Evolutionary conservation across 192 early-diverging fungal species (phyloP).

Genomic region (Jimgerdemannia lactiflua): DNA sequence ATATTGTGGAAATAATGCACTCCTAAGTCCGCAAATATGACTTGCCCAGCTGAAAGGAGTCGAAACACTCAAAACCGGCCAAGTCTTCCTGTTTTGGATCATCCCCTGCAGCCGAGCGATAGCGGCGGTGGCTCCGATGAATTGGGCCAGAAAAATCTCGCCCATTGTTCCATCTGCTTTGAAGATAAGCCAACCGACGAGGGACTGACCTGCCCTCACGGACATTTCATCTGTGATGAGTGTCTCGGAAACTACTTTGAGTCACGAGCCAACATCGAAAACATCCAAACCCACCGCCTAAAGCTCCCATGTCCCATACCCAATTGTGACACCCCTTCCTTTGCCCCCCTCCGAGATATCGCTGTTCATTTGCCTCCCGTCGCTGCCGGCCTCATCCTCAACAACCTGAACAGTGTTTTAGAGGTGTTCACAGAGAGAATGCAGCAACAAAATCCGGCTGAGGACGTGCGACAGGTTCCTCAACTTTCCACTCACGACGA

Average conservation of each 20-base stretch:
- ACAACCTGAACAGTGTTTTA: not conserved
- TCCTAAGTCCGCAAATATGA: not conserved
- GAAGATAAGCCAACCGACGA: not conserved
- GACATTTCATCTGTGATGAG: not conserved
- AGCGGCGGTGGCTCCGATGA: not conserved
- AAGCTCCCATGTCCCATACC: not conserved
- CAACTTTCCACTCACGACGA: not conserved
- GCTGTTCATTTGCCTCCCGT: not conserved
- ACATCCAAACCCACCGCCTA: not conserved
- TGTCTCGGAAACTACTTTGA: not conserved
- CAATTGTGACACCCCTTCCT: not conserved
- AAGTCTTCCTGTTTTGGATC: not conserved
- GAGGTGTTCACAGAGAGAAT: not conserved
- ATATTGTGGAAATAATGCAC: not conserved
- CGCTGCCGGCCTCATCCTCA: not conserved
- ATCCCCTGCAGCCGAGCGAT: not conserved
- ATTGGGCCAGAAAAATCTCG: not conserved
- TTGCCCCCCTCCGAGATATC: not conserved
- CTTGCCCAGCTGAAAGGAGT: too few species aligned
- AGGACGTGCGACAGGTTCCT: not conserved
- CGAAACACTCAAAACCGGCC: not conserved
- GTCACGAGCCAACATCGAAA: not conserved
- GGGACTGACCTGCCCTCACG: not conserved
- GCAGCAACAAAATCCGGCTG: not conserved
- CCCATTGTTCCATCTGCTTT: not conserved